A percentile compares a stretch with the other conserved stretches of the same genome.
phyloP scores from a whole-genome alignment of 1,284 basidiomycete species.

The Pseudozyma sp. region DNA sequence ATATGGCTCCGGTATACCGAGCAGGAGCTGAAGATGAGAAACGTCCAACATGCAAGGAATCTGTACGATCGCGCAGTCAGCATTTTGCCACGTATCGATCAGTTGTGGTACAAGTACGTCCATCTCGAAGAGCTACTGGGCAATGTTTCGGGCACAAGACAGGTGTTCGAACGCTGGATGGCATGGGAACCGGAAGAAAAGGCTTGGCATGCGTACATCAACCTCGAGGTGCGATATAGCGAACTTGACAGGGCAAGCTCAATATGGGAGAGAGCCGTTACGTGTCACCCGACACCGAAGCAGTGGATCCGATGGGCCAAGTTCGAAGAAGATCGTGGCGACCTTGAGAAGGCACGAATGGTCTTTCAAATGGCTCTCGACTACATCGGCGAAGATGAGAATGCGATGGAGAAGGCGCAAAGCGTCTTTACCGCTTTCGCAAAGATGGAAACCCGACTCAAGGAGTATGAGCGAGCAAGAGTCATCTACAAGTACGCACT shows the following conservation, averaged over 20 bases:
- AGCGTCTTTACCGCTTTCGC: constrained; percentile 95
- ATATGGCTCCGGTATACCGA: constrained; percentile 98
- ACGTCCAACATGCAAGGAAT: constrained; percentile 96
- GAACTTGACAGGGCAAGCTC: constrained; percentile 91
- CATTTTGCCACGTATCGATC: constrained; percentile 90
- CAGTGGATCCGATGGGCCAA: constrained; percentile 97
- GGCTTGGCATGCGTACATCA: constrained; percentile 99
- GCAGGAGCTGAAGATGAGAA: constrained; percentile 95
- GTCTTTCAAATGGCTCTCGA: constrained; percentile 97
- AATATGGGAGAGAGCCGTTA: constrained; percentile 95
- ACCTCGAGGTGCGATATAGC: constrained; percentile 88
- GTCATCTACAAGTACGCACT: constrained; percentile 98
- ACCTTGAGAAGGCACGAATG: constrained; percentile 85
- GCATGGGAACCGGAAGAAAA: constrained; percentile 99
- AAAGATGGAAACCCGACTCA: constrained; percentile 95
- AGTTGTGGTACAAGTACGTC: constrained; percentile 95
- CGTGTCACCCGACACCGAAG: constrained; percentile 89
- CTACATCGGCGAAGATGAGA: constrained; percentile 97
- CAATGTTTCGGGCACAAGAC: constrained; percentile 92
- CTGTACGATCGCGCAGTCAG: constrained; percentile 96
- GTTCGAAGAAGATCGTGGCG: constrained; percentile 91
- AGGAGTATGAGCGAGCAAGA: constrained; percentile 94
- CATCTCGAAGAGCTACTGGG: constrained; percentile 97
- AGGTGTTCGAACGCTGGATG: constrained; percentile 99
- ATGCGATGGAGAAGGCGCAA: constrained; percentile 96